Conservation (phyloP, 2,329 filamentous ascomycete genomes). For the Aspergillus calidoustus region DNA sequence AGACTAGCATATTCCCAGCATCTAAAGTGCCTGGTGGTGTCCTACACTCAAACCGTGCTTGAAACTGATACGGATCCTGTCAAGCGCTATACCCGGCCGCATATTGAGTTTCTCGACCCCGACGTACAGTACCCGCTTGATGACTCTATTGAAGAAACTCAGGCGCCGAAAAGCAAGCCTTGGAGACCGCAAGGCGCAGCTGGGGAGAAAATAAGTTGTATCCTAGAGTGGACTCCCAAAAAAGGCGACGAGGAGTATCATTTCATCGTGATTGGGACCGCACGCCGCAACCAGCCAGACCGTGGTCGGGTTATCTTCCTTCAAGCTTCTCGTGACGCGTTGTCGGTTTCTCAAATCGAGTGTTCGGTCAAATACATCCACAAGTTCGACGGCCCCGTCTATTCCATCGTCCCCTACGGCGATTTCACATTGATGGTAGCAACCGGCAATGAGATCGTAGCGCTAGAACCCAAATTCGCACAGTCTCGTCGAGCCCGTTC, state of each 20-base stretch:
- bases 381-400: constrained; percentile 49
- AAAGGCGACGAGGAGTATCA: constrained; percentile 44
- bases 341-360: constrained; percentile 34
- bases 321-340: constrained; percentile 35
- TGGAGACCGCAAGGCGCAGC: constrained; percentile 38
- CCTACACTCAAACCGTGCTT: constrained; percentile 42
- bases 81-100: constrained; percentile 38
- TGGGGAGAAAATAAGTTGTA: constrained; percentile 48
- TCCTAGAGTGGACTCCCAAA: constrained; percentile 47
- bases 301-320: constrained; percentile 46
- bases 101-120: constrained; percentile 46
- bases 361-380: constrained; percentile 44
- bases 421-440: constrained; percentile 51
- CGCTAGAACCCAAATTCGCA: constrained; percentile 49
- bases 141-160: constrained; percentile 11
- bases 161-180: constrained; percentile 18
- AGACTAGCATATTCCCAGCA: constrained; percentile 51
- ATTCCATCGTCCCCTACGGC: constrained; percentile 59
- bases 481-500: constrained; percentile 47
- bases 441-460: constrained; percentile 49
- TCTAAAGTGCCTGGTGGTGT: constrained; percentile 55
- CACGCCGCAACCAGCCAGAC: constrained; percentile 33
- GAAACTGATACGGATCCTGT: constrained; percentile 34
- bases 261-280: constrained; percentile 47
- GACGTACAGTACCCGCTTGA: constrained; percentile 34